Base-by-base conservation (phyloP, 1,284 basidiomycete genomes). In the Microbotryum lychnidis-dioicae region DNA sequence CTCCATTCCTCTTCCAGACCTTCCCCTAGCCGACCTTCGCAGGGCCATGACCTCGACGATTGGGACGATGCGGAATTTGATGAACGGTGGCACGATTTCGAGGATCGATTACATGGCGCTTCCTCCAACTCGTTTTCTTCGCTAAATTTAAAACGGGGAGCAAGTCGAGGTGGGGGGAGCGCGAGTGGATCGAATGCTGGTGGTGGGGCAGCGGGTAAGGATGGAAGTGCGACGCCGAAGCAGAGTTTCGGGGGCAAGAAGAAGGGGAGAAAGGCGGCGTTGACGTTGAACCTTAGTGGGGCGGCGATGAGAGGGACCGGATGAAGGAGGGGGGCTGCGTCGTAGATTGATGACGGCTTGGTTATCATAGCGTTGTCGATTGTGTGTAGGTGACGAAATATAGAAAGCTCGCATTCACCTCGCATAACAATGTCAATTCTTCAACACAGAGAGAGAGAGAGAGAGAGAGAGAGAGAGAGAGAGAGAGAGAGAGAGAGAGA, bases 1-100 rank as follows among this genome's bases (percentile, higher is more conserved):
- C 54, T 68, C 6, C 60, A 67, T 31, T 56, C 64, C 9, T 53
- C 56, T 2, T 59, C 62, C 8, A 53, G 49, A 12, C 18, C n/a
- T 12, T 6, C 16, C 4, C 5, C 25, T 20, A 18, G 9, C 12
- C 37, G 12, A 18, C 3, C 37, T 18, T 42, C 37, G 37, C 37
- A 42, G 9, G 37, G 37, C 37, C 37, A 42, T 10, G 37, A 42
- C 12, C 37, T 42, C 12, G 54, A 51, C 4, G 46, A 44, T 0
- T 58, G 56, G 50, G 60, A 66, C 31, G 62, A 66, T 7, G 55
- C 20, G 1, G 64, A 60, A 9, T 61, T 60, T 21, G 66, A 68
- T 12, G 60, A 67, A 21, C 57, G 58, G 9, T 68, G 66, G 66
- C 47, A 50, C 53, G 57, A 66, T 18, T 56, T 66, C 16, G 66